A percentile compares a stretch with the other conserved stretches of the same genome.
These are phyloP conservation scores for Cucumis hystrix DNA, from an alignment of 306 rosid genomes.

Conservation along the genomic window DNA sequence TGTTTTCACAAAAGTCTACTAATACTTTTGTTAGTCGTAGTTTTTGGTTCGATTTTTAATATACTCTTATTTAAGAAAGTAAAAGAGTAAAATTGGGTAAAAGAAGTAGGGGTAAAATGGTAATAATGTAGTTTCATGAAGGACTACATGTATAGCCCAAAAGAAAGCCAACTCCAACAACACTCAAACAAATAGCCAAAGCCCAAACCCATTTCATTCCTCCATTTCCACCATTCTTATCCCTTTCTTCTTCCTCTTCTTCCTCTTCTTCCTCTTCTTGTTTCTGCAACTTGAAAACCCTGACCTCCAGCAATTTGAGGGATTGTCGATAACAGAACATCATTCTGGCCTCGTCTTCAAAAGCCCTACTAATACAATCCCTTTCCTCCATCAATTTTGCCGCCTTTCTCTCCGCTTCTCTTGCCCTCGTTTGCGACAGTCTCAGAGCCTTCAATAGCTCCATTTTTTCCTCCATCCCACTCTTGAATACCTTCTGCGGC, in stretches of 20 bases:
- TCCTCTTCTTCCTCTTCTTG: not conserved
- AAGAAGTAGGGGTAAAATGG: not conserved
- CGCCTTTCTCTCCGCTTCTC: conserved; percentile 65
- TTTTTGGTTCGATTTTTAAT: no score
- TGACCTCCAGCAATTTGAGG: conserved; percentile 61
- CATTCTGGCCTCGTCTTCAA: conserved; percentile 43
- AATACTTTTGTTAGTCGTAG: no score
- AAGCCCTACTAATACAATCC: conserved; percentile 32
- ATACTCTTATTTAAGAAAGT: no score
- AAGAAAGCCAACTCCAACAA: conserved; percentile 50
- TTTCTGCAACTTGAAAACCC: conserved; percentile 38
- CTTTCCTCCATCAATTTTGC: conserved; percentile 36
- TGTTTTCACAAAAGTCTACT: no score
- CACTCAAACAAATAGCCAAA: conserved; percentile 52
- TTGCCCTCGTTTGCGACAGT: conserved; percentile 61
- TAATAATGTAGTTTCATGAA: conserved; percentile 3
- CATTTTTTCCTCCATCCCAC: conserved; percentile 22
- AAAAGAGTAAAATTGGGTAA: not conserved
- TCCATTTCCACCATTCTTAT: not conserved
- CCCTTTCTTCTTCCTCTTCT: not conserved
- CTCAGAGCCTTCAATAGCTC: conserved; percentile 68
- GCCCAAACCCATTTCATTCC: conserved; percentile 40
- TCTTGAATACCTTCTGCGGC: conserved; percentile 49
- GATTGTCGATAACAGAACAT: conserved; percentile 48
- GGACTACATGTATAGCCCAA: conserved; percentile 26